Percentiles rank a stretch among this genome's conserved stretches.
Conservation (phyloP, 805 yeast genomes). For the Maudiozyma barnettii region DNA sequence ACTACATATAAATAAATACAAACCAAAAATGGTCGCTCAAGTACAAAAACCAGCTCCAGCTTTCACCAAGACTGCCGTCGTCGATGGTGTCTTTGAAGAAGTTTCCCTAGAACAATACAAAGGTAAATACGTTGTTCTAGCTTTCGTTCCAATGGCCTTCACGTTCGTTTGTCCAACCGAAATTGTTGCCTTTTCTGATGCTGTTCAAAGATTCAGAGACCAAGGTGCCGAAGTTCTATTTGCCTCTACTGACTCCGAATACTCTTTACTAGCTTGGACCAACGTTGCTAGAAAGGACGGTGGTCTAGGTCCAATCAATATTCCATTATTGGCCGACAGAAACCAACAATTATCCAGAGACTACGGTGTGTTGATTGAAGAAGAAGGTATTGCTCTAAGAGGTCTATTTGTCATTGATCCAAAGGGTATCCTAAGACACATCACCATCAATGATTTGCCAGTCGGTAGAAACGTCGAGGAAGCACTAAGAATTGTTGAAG, state of each 20-base stretch:
- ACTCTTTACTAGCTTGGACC: constrained; percentile 96
- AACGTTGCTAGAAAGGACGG: constrained; percentile 93
- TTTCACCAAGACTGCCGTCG: constrained; percentile 94
- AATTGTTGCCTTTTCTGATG: constrained; percentile 96
- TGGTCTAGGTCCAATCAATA: constrained; percentile 92
- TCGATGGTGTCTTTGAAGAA: constrained; percentile 94
- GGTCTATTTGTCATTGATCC: constrained; percentile 98
- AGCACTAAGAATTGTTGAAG: constrained; percentile 94
- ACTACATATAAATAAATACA: constrained; percentile 4
- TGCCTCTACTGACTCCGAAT: constrained; percentile 98
- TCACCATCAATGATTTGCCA: constrained; percentile 96
- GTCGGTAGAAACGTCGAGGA: constrained; percentile 99
- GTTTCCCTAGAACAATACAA: constrained; percentile 87
- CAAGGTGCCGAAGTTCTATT: constrained; percentile 83
- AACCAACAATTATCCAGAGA: constrained; percentile 91
- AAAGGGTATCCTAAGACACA: constrained; percentile 87
- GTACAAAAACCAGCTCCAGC: constrained; percentile 95
- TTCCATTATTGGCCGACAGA: constrained; percentile 93
- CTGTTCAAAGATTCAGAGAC: constrained; percentile 78
- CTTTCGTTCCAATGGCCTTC: constrained; percentile 97
- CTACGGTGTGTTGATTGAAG: constrained; percentile 96
- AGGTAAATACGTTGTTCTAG: constrained; percentile 96
- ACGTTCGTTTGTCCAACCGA: constrained; percentile 99
- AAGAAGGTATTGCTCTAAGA: constrained; percentile 94
- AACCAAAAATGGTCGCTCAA: constrained; percentile 63